Conservation (phyloP, 2,329 filamentous ascomycete species). For the Pseudocercospora fijiensis region DNA sequence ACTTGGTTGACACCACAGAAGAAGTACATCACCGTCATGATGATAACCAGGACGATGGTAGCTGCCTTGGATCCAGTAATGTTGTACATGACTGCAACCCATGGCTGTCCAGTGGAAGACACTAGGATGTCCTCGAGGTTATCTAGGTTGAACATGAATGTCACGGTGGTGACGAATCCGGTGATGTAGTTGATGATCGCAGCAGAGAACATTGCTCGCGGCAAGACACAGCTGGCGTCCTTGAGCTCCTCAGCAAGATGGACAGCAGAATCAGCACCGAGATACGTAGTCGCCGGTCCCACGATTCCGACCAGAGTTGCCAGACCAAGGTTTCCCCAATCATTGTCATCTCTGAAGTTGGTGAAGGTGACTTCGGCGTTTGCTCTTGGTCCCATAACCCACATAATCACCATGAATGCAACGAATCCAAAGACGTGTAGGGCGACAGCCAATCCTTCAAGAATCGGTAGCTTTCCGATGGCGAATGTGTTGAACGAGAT, state of each 20-base stretch:
- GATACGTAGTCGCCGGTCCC: slow-evolving; percentile 39
- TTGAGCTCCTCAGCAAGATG: slow-evolving; percentile 39
- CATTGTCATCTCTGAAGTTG: slow-evolving; percentile 28
- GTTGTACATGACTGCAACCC: slow-evolving; percentile 29
- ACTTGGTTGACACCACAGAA: slow-evolving; percentile 34
- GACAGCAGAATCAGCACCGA: slow-evolving; percentile 42
- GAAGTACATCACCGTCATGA: slow-evolving; percentile 33
- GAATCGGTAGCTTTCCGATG: slow-evolving; percentile 33
- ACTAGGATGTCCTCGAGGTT: slow-evolving; percentile 26
- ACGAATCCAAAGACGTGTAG: slow-evolving; percentile 36
- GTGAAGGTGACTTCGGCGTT: slow-evolving; percentile 28
- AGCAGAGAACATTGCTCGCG: slow-evolving; percentile 35
- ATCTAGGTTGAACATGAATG: slow-evolving; percentile 35
- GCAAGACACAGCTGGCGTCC: slow-evolving; percentile 34
- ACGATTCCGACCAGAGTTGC: slow-evolving; percentile 33
- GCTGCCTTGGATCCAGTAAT: slow-evolving; percentile 31
- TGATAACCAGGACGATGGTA: slow-evolving; percentile 27
- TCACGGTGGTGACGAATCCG: slow-evolving; percentile 34
- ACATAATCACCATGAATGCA: slow-evolving; percentile 33
- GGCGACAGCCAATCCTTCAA: slow-evolving; percentile 34
- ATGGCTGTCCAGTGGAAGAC: slow-evolving; percentile 29
- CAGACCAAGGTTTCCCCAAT: slow-evolving; percentile 29
- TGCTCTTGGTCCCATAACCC: slow-evolving; percentile 30
- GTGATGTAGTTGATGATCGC: slow-evolving; percentile 35
- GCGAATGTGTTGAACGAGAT: slow-evolving; percentile 36